phyloP scores from a whole-genome alignment of 768 basidiomycete species.

The Leccinum variicolor region DNA sequence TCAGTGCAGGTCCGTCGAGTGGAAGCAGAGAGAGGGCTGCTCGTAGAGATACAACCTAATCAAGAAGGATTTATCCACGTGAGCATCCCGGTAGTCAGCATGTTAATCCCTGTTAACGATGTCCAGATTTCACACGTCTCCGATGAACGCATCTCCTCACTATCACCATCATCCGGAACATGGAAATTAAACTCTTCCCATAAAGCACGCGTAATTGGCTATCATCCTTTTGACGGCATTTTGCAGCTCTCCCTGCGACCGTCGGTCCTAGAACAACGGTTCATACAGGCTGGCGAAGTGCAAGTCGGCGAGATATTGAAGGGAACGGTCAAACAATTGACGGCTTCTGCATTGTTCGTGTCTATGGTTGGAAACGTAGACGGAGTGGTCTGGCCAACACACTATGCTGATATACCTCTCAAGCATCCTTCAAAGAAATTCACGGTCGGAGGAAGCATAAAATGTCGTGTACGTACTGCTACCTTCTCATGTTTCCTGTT shows the following conservation, averaged over 20 bases:
- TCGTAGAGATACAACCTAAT: constrained; percentile 60
- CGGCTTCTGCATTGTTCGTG: constrained; percentile 78
- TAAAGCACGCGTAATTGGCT: constrained; percentile 82
- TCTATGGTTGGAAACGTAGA: constrained; percentile 85
- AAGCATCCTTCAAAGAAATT: constrained; percentile 93
- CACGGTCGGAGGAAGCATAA: constrained; percentile 77
- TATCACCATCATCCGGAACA: constrained; percentile 65
- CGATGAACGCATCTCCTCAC: constrained; percentile 83
- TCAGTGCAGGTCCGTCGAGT: constrained; percentile 69
- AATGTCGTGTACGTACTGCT: constrained; percentile 65
- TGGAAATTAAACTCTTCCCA: constrained; percentile 82
- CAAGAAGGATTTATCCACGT: constrained; percentile 88
- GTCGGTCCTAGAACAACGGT: constrained; percentile 80
- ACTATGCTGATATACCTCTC: constrained; percentile 92
- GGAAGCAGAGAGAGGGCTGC: constrained; percentile 79
- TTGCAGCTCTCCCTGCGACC: constrained; percentile 84
- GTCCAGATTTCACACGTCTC: constrained; percentile 88
- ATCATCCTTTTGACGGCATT: constrained; percentile 81
- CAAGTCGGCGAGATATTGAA: constrained; percentile 84
- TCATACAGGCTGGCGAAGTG: constrained; percentile 79
- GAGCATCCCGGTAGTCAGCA: constrained; percentile 27
- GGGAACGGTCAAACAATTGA: constrained; percentile 83
- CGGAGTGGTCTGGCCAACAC: constrained; percentile 90
- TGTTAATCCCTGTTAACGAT: constrained; percentile 1
- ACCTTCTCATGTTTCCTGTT: background rate